These are phyloP conservation scores for Albugo laibachii DNA, from an alignment of 352 stramenopile genomes.

Conservation along the genomic window DNA sequence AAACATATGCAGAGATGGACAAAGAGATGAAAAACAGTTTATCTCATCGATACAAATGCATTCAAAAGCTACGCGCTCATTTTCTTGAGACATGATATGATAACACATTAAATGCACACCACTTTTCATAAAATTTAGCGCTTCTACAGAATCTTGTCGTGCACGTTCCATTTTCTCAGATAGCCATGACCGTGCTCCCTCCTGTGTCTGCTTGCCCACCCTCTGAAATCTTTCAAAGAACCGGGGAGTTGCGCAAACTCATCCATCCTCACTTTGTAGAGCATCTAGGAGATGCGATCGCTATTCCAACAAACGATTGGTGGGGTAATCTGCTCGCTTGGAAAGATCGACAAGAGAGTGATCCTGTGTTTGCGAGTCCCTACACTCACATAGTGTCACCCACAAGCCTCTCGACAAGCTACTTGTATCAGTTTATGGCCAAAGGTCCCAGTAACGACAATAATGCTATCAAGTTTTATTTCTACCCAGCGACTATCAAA, in stretches of 20 bases:
- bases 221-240: too few relatives aligned
- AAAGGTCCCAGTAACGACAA: conserved; percentile 59
- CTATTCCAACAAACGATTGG: conserved; percentile 66
- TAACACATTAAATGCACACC: too few relatives aligned
- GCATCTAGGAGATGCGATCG: too few relatives aligned
- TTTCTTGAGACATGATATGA: too few relatives aligned
- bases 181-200: too few relatives aligned
- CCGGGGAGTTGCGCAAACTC: too few relatives aligned
- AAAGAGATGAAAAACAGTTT: conserved; percentile 82
- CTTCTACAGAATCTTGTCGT: too few relatives aligned
- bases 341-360: conserved; percentile 25
- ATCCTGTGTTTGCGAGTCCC: conserved; percentile 46
- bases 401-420: conserved; percentile 32
- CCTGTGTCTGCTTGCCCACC: too few relatives aligned
- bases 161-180: too few relatives aligned
- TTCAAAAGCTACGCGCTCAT: conserved; percentile 25
- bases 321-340: conserved; percentile 68
- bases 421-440: conserved; percentile 48
- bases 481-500: conserved; percentile 49
- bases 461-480: conserved; percentile 69
- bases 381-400: conserved; percentile 44
- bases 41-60: conserved; percentile 74
- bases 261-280: too few relatives aligned
- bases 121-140: too few relatives aligned
- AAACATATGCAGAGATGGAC: conserved; percentile 84